A percentile compares a stretch with the other conserved stretches of the same genome.
These are phyloP conservation scores for Helianthus tuberosus DNA, from an alignment of 129 eudicot species.

Conservation along the genomic window DNA sequence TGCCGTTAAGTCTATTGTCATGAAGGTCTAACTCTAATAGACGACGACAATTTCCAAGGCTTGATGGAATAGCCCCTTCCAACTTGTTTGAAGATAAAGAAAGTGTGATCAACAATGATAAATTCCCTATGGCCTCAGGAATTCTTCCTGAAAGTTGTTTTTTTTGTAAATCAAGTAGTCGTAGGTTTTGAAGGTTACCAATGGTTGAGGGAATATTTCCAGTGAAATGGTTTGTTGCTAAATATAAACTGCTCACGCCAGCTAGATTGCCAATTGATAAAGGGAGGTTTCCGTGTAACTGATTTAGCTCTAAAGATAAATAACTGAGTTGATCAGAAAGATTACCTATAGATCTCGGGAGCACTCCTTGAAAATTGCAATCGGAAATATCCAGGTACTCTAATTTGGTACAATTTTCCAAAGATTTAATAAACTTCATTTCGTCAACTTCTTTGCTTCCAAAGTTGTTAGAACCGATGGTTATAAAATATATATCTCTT, in stretches of 20 bases:
- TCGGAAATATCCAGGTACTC: background rate
- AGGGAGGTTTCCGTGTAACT: background rate
- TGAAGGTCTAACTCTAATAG: background rate
- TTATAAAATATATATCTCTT: background rate
- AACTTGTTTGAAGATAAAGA: background rate
- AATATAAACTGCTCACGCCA: background rate
- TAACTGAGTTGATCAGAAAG: background rate
- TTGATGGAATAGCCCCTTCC: conserved; percentile 1
- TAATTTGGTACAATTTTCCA: background rate
- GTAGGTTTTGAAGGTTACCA: background rate
- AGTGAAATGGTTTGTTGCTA: background rate
- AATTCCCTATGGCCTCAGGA: background rate
- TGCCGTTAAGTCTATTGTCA: background rate
- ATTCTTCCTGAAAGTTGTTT: background rate
- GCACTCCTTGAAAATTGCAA: background rate
- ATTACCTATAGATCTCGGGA: background rate
- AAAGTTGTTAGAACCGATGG: background rate
- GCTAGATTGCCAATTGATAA: background rate
- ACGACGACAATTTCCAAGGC: background rate
- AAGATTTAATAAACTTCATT: background rate
- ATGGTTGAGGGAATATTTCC: background rate
- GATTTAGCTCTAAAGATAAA: background rate
- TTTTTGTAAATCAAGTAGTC: background rate
- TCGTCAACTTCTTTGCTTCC: background rate
- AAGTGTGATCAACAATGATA: background rate